These are phyloP conservation scores for Brassica nigra DNA, from an alignment of 345 rosid species.

Conservation along the genomic window DNA sequence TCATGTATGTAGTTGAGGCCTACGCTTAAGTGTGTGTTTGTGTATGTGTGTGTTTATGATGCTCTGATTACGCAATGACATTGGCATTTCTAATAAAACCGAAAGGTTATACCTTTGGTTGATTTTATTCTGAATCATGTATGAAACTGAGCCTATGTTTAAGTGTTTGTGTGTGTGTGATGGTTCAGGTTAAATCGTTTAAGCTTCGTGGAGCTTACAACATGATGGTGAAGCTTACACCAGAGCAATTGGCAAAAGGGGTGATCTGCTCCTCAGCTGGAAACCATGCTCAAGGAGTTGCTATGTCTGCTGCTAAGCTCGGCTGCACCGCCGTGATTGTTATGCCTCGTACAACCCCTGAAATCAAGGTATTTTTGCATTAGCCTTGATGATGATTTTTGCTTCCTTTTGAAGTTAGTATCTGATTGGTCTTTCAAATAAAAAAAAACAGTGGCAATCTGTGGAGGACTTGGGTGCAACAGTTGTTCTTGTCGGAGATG, in stretches of 20 bases:
- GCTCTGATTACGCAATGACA: too few species aligned
- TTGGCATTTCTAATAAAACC: too few species aligned
- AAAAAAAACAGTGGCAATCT: slow-evolving; percentile 68
- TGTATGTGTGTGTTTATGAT: too few species aligned
- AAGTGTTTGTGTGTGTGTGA: not conserved
- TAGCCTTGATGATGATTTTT: not conserved
- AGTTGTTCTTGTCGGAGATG: slow-evolving; percentile 86
- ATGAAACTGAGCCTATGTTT: not conserved
- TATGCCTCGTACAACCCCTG: slow-evolving; percentile 96
- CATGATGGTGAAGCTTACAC: slow-evolving; percentile 88
- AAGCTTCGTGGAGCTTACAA: slow-evolving; percentile 97
- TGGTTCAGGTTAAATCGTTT: slow-evolving; percentile 80
- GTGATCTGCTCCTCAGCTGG: slow-evolving; percentile 98
- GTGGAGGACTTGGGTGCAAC: slow-evolving; percentile 81
- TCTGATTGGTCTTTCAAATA: slow-evolving; percentile 4
- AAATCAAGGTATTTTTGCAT: slow-evolving; percentile 65
- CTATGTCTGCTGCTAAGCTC: slow-evolving; percentile 73
- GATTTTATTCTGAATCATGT: not conserved
- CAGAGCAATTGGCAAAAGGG: slow-evolving; percentile 69
- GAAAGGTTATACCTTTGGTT: slow-evolving; percentile 37
- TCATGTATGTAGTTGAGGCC: not conserved
- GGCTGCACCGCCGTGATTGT: slow-evolving; percentile 78
- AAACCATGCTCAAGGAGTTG: slow-evolving; percentile 99
- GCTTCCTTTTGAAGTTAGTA: not conserved
- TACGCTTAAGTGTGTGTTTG: too few species aligned